These are phyloP conservation scores for Coniophora puteana DNA, from an alignment of 1,284 basidiomycete species.

Conservation along the genomic window DNA sequence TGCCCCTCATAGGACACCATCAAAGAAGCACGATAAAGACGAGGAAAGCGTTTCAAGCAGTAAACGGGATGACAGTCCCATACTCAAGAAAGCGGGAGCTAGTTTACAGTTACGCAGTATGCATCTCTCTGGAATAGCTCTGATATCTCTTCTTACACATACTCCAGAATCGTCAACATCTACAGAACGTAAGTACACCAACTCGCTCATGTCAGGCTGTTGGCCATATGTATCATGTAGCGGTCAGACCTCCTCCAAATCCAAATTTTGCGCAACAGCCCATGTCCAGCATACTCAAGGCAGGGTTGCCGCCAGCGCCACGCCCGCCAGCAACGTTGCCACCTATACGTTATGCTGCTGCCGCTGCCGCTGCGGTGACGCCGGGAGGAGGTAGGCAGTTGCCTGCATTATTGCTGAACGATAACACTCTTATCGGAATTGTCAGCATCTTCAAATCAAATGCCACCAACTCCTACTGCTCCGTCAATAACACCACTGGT, in stretches of 20 bases:
- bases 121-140: constrained; percentile 20
- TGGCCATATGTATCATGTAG: not conserved
- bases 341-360: constrained; percentile 88
- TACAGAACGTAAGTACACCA: constrained; percentile 39
- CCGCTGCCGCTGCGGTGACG: constrained; percentile 82
- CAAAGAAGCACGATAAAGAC: constrained; percentile 77
- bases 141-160: constrained; percentile 6
- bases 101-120: constrained; percentile 65
- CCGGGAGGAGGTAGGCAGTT: constrained; percentile 40
- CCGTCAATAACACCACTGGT: constrained; percentile 35
- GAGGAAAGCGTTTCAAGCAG: constrained; percentile 69
- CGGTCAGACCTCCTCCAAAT: constrained; percentile 73
- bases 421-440: constrained; percentile 27
- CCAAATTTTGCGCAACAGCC: constrained; percentile 79
- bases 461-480: constrained; percentile 35
- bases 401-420: constrained; percentile 13
- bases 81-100: constrained; percentile 68
- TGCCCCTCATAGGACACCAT: constrained; percentile 56
- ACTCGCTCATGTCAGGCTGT: constrained; percentile 3
- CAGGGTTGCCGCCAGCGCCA: constrained; percentile 52
- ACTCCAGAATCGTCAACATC: constrained; percentile 44
- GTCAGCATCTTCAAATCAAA: constrained; percentile 25
- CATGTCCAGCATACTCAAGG: constrained; percentile 78
- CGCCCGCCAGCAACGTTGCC: constrained; percentile 59
- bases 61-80: constrained; percentile 73